These are phyloP conservation scores for Penicillium hordei DNA, from an alignment of 2,329 filamentous ascomycete species.

Conservation along the genomic window DNA sequence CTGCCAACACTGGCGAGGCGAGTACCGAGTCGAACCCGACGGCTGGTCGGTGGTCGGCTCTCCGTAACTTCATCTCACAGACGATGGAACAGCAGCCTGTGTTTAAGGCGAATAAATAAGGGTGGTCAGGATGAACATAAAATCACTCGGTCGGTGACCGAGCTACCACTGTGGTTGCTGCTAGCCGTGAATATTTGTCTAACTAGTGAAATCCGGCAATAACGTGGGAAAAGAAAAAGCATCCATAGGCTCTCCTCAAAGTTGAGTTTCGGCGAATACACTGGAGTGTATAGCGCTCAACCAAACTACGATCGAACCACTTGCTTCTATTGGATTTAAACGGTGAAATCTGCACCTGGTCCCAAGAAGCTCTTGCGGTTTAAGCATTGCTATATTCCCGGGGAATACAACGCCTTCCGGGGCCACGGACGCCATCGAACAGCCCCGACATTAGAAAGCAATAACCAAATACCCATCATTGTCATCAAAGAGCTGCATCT, in stretches of 20 bases:
- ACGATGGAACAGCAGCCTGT: constrained; percentile 88
- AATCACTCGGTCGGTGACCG: background rate
- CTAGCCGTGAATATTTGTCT: background rate
- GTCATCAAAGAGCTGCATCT: background rate
- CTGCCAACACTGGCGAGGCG: constrained; percentile 26
- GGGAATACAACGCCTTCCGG: background rate
- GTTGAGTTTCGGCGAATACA: background rate
- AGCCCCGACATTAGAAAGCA: background rate
- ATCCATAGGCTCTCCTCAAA: background rate
- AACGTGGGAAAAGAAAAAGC: background rate
- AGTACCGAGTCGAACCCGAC: constrained; percentile 38
- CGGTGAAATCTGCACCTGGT: background rate
- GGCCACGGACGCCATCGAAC: background rate
- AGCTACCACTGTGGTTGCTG: background rate
- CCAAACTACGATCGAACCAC: background rate
- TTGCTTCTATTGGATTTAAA: background rate
- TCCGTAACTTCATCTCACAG: constrained; percentile 78
- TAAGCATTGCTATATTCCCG: background rate
- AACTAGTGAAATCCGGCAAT: background rate
- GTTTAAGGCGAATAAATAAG: constrained; percentile 53
- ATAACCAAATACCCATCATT: constrained; percentile 2
- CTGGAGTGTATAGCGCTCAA: background rate
- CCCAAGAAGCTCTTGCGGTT: background rate
- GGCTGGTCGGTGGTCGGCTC: constrained; percentile 71
- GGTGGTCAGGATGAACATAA: background rate